Base-by-base conservation (phyloP, 139 green algal species). In the Gonium pectorale region DNA sequence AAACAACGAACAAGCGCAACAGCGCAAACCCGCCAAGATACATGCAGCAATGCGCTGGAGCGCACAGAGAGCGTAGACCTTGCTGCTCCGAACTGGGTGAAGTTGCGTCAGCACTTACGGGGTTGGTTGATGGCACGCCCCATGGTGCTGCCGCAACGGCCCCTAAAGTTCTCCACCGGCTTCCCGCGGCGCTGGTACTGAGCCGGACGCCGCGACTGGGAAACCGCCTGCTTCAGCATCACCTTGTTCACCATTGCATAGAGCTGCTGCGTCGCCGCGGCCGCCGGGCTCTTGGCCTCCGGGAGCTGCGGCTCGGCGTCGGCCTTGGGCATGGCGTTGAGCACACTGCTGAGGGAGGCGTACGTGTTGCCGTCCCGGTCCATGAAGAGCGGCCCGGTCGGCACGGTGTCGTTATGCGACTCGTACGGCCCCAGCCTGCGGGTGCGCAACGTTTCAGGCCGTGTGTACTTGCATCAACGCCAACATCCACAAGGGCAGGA, bases 91-190 rank as follows among this genome's bases (percentile, higher is more conserved):
- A n/a, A n/a, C n/a, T n/a, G n/a, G n/a, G n/a, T n/a, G n/a, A n/a
- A n/a, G n/a, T n/a, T n/a, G 56, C 19, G 6, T 77, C 44, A 77
- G 11, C 33, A 62, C 70, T 46, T 49, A 46, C 70, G 75, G 0
- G 75, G 75, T 43, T 82, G 75, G 75, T 82, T 82, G 54, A 82
- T 82, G n/a, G 35, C 24, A n/a, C 75, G 75, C 40, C 46, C 46
- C 70, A 71, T 71, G 17, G 41, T 71, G 75, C 3, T 51, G 15
- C 41, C n/a, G 60, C 75, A 71, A 41, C 75, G 40, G 27, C 73
- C 73, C 51, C 52, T 51, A 29, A 40, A 29, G 40, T 41, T 37
- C n/a, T n/a, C n/a, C n/a, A n/a, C n/a, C n/a, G 41, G n/a, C 70
- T 66, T 64, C 5, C 46, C 46, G 3, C 37, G 67, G 13, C 70